Percentiles rank a stretch among this genome's conserved stretches.
Conservation (phyloP, 768 basidiomycete genomes). For the Suillus weaverae region DNA sequence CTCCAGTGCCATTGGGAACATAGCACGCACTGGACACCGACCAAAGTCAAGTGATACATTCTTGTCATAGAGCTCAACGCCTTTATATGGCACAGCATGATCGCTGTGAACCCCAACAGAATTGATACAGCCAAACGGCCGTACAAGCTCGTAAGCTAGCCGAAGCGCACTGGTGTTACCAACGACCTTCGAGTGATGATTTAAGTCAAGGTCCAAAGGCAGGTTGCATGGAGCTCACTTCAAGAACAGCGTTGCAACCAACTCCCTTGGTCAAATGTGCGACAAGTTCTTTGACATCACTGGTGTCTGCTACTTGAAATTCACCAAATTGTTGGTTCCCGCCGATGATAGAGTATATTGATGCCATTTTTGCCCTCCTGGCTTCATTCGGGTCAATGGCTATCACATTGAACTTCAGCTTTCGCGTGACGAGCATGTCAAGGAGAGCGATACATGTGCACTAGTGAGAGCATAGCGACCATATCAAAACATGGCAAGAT, state of each 20-base stretch:
- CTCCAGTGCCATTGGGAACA: constrained; percentile 72
- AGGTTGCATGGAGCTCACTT: constrained; percentile 41
- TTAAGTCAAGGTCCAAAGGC: too few species aligned
- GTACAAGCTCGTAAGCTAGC: constrained; percentile 68
- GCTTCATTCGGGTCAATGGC: constrained; percentile 61
- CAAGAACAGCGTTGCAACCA: constrained; percentile 66
- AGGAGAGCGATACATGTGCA: constrained; percentile 66
- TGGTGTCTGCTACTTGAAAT: constrained; percentile 51
- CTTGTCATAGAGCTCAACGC: constrained; percentile 64
- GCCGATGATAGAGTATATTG: constrained; percentile 53
- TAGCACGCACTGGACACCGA: constrained; percentile 75
- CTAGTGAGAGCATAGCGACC: constrained; percentile 23
- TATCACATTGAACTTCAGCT: constrained; percentile 54
- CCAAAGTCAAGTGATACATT: constrained; percentile 82
- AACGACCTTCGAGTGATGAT: constrained; percentile 50
- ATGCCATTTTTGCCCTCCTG: constrained; percentile 59
- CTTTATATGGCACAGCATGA: constrained; percentile 54
- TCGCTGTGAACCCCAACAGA: constrained; percentile 74
- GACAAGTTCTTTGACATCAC: constrained; percentile 51
- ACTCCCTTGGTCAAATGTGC: constrained; percentile 52
- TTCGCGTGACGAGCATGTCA: constrained; percentile 51
- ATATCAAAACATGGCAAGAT: not conserved
- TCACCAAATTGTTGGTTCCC: constrained; percentile 42
- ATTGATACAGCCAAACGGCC: constrained; percentile 71
- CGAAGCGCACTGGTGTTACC: constrained; percentile 64